Conservation (phyloP, 2,329 filamentous ascomycete species). For the Daldinia eschscholtzii region DNA sequence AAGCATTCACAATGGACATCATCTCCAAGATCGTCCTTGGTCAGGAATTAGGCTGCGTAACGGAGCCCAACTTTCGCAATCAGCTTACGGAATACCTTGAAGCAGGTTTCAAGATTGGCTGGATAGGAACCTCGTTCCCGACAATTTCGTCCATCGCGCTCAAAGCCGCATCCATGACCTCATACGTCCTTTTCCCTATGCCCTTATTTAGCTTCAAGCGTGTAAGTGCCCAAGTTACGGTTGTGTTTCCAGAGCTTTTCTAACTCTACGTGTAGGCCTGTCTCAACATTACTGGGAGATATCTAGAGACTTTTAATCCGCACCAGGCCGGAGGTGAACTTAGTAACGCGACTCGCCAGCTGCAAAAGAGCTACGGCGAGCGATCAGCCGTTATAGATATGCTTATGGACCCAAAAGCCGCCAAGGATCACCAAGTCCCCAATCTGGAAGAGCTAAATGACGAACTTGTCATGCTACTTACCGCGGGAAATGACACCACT, state of each 20-base stretch:
- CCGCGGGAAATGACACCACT: conserved; percentile 9
- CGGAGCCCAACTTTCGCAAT: conserved; percentile 11
- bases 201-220: conserved; percentile 11
- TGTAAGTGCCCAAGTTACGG: neutral
- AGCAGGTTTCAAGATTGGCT: conserved; percentile 5
- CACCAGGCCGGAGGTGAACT: neutral
- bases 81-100: conserved; percentile 8
- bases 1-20: conserved; percentile 12
- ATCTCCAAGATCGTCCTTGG: conserved; percentile 10
- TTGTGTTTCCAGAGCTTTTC: neutral
- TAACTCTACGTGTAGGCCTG: neutral
- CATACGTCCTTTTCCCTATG: conserved; percentile 11
- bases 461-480: conserved; percentile 12
- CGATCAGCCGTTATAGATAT: conserved; percentile 10
- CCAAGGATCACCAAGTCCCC: conserved; percentile 6
- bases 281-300: conserved; percentile 15
- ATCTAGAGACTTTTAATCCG: conserved; percentile 5
- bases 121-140: conserved; percentile 7
- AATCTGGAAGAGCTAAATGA: conserved; percentile 6
- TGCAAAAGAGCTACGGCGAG: conserved; percentile 12
- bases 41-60: conserved; percentile 7
- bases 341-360: neutral
- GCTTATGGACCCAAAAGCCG: conserved; percentile 12
- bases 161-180: conserved; percentile 15
- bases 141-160: conserved; percentile 6